Percentiles rank a stretch among this genome's conserved stretches.
phyloP scores from a whole-genome alignment of 108 stramenopile genomes.

The Hondaea fermentalgiana region DNA sequence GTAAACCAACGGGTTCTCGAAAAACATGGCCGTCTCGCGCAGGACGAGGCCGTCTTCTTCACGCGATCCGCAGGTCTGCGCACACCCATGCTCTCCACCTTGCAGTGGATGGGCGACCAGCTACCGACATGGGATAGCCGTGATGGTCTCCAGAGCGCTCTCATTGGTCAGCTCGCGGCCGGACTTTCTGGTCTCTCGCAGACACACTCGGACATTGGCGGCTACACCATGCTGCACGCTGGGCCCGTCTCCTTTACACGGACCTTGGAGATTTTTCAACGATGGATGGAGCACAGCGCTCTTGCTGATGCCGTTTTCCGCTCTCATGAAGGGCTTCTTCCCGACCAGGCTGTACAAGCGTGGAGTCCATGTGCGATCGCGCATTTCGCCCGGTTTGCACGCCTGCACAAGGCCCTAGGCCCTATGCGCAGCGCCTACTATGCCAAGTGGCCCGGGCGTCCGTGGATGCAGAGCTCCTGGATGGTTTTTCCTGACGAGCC shows the following conservation, averaged over 20 bases:
- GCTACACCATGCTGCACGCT: neutral
- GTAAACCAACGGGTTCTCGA: neutral
- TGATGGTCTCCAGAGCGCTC: conserved; percentile 15
- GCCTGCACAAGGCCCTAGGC: neutral
- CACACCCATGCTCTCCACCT: neutral
- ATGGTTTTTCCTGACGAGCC: neutral
- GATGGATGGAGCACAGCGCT: conserved; percentile 6
- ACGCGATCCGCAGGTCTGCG: neutral
- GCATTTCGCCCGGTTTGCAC: neutral
- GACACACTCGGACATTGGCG: conserved; percentile 17
- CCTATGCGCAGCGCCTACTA: neutral
- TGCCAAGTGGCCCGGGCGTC: neutral
- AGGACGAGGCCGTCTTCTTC: neutral
- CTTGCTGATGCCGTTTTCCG: neutral
- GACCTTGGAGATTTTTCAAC: neutral
- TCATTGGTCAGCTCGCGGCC: neutral
- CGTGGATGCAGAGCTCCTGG: neutral
- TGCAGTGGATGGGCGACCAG: conserved; percentile 27
- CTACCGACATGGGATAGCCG: neutral
- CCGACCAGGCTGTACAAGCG: neutral
- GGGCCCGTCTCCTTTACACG: neutral
- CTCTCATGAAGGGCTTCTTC: neutral
- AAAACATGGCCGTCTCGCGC: neutral
- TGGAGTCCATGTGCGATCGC: neutral
- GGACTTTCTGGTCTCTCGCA: neutral